Base-by-base conservation (phyloP, 2,329 filamentous ascomycete genomes). In the Ceratocystiopsis minuta region DNA sequence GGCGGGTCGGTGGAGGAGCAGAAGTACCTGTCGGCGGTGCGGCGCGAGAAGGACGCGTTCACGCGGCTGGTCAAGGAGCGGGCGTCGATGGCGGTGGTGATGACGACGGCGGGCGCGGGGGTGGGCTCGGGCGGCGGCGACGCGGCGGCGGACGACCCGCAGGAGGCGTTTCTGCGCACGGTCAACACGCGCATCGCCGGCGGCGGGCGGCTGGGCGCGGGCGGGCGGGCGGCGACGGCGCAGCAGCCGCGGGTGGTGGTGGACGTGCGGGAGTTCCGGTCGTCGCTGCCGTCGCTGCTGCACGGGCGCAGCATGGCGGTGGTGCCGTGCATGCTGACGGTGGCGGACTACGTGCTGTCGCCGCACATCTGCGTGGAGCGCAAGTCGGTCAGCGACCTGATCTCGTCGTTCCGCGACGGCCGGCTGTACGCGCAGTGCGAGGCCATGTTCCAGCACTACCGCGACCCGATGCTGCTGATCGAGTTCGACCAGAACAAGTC, bases 401-500 rank as follows among this genome's bases (percentile, higher is more conserved):
- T 96, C 59, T 78, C 78, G 43, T 95, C 86, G 1, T 86, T 98
- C 62, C 79, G 80, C 50, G 87, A 94, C 56, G 90, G 90, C 13
- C 79, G 90, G 2, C 70, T 98, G 14, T 98, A 85, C 64, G 83
- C 75, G 51, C 90, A 98, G 64, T 80, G 81, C 35, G 88, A 96
- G 60, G 78, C 81, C 38, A 96, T 98, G 88, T 80, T 92, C 45
- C 76, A 84, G 56, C 78, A 96, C 62, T 98, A 98, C 71, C 80
- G 80, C 54, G 77, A 62, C 49, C 80, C 86, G 0, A 83, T 96
- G 73, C 75, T 98, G 7, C 73, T 98, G 37, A 96, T 98, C 54
- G 90, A 98, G 59, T 98, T 98, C 57, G 87, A 95, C 57, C 82
- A 93, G 56, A 88, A 93, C 63, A 95, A 93, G 58, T 88, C 84